Evolutionary conservation across 2,329 filamentous ascomycete species (phyloP).

Genomic region (Fusarium sp.): DNA sequence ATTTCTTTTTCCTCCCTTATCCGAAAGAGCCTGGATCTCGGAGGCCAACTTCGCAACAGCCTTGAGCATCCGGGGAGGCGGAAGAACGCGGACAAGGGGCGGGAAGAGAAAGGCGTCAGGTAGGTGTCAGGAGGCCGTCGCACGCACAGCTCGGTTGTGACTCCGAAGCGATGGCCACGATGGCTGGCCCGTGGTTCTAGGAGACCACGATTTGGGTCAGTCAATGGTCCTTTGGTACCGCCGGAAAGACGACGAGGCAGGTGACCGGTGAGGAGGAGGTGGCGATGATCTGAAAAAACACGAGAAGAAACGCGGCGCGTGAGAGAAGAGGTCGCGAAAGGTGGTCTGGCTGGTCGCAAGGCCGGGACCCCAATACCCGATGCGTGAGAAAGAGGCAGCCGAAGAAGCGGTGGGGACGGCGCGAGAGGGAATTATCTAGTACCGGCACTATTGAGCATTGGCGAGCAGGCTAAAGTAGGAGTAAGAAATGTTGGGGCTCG

Average conservation of each 20-base stretch:
- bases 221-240: constrained; percentile 22
- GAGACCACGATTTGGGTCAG: constrained; percentile 19
- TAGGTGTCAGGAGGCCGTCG: constrained; percentile 31
- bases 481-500: neutral
- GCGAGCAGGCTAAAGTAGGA: constrained; percentile 2
- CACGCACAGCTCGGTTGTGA: constrained; percentile 32
- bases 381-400: constrained; percentile 13
- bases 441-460: constrained; percentile 2
- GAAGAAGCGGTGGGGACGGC: constrained; percentile 3
- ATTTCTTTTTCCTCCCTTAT: constrained; percentile 1
- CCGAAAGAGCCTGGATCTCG: constrained; percentile 1
- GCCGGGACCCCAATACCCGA: constrained; percentile 24
- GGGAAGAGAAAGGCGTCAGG: constrained; percentile 25
- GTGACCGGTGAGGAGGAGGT: constrained; percentile 16
- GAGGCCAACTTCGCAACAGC: constrained; percentile 9
- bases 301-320: constrained; percentile 35
- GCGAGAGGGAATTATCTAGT: constrained; percentile 12
- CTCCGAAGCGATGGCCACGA: constrained; percentile 26
- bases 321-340: constrained; percentile 36
- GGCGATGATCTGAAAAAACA: constrained; percentile 23
- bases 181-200: constrained; percentile 27
- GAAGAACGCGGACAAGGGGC: constrained; percentile 19
- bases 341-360: constrained; percentile 35
- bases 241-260: constrained; percentile 8
- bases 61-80: constrained; percentile 17